Conservation (phyloP, 805 yeast genomes). For the Candida awuae region DNA sequence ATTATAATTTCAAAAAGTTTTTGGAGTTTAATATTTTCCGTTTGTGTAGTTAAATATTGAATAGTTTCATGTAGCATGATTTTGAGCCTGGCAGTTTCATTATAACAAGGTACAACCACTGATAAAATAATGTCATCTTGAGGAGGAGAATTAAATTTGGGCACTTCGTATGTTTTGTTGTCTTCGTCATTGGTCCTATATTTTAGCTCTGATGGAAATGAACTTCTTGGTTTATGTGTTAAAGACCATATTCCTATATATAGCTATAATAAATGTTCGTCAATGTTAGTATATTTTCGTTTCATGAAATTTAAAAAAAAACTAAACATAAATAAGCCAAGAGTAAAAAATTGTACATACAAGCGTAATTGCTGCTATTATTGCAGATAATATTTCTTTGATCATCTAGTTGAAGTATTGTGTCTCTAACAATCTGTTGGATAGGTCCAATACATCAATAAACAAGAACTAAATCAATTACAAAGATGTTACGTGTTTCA, state of each 20-base stretch:
- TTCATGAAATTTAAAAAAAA: too few species aligned
- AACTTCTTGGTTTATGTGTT: slow-evolving; percentile 57
- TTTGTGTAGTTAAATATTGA: slow-evolving; percentile 34
- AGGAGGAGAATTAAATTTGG: slow-evolving; percentile 26
- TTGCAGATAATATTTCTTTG: not conserved
- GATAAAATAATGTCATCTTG: slow-evolving; percentile 46
- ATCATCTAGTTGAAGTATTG: too few species aligned
- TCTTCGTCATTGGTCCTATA: slow-evolving; percentile 42
- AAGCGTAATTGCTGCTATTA: not conserved
- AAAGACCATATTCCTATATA: slow-evolving; percentile 32
- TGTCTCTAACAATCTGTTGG: too few species aligned
- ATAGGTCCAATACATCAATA: too few species aligned
- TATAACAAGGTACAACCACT: slow-evolving; percentile 89
- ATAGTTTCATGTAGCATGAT: slow-evolving; percentile 67
- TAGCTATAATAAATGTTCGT: not conserved
- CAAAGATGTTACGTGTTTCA: too few species aligned
- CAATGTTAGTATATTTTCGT: slow-evolving; percentile 5
- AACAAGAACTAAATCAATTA: too few species aligned
- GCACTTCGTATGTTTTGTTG: slow-evolving; percentile 28
- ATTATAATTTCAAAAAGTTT: slow-evolving; percentile 64
- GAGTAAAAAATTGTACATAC: too few species aligned
- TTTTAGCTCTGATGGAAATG: slow-evolving; percentile 43
- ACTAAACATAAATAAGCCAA: too few species aligned
- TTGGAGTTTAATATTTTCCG: slow-evolving; percentile 6
- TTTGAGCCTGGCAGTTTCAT: slow-evolving; percentile 68